Base-by-base conservation (phyloP, 371 early-diverging fungal genomes). In the Zopfochytrium polystomum region DNA sequence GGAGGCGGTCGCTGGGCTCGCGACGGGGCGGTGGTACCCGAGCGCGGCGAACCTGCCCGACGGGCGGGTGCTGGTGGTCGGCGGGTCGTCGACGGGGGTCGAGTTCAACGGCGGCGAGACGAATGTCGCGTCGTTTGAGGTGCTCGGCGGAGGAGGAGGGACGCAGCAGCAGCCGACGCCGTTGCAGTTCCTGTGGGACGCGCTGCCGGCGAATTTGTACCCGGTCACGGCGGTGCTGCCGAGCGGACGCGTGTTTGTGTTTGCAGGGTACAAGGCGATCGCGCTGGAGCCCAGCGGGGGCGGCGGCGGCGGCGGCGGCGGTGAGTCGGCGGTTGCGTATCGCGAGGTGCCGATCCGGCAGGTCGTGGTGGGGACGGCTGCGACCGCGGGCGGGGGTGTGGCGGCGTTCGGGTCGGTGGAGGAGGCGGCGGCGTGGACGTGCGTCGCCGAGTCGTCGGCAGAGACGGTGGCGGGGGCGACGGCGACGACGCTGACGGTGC, bases 121-220 rank as follows among this genome's bases (percentile, higher is more conserved):
- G 52, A 60, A 60, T 35, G 52, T 52, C 3, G 60, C 49, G 2
- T 42, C 52, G 26, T 23, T 60, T 25, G 60, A 60, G 31, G 26
- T 60, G 20, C 27, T 60, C 44, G 52, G 52, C 2, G 13, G 23
- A 20, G 13, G 13, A 13, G 23, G 9, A 9, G 7, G 9, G 13
- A 7, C 48, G 25, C 30, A 48, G 6, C 58, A 29, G 7, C 7
- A 42, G 9, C 18, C 45, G 2, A 44, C 49, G 3, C 58, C 58
- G 18, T 44, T 79, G 26, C 70, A 67, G 1, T 81, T 84, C 44
- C 62, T 86, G 5, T 73, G 76, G 18, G 80, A 83, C 32, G 83
- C 84, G 1, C 58, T 86, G 58, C 87, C 87, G 1, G 80, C 77
- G 45, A 85, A 86, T 60, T 57, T 85, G 35, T 85, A 82, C 61